Evolutionary conservation across 2,329 filamentous ascomycete genomes (phyloP).

Genomic region (Dactylellina drechsleri): DNA sequence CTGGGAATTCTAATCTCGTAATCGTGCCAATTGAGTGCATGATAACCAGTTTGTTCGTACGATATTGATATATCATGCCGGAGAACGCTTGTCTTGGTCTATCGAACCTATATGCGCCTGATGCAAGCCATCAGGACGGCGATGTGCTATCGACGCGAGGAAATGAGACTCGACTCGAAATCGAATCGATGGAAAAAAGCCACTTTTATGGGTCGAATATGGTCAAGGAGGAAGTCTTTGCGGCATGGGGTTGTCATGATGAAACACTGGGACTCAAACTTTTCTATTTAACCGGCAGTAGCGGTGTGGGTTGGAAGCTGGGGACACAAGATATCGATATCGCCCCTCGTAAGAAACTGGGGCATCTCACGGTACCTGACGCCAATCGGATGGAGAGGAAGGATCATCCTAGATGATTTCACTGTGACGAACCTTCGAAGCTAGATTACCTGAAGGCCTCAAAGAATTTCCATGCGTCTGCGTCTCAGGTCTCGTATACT

Average conservation of each 20-base stretch:
- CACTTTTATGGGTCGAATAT: background rate
- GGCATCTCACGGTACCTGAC: conserved; percentile 19
- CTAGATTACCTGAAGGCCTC: background rate
- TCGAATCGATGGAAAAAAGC: background rate
- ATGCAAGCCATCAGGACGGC: conserved; percentile 42
- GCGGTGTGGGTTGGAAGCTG: conserved; percentile 34
- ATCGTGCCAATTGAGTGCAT: conserved; percentile 4
- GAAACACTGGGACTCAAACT: conserved; percentile 36
- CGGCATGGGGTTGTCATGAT: conserved; percentile 43
- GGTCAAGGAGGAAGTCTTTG: conserved; percentile 16
- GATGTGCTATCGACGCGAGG: conserved; percentile 15
- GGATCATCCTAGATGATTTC: conserved; percentile 24
- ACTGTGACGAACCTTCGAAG: conserved; percentile 26
- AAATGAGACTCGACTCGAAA: background rate
- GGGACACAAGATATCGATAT: background rate
- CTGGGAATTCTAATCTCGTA: conserved; percentile 34
- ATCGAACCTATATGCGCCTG: conserved; percentile 1
- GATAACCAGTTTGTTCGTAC: background rate
- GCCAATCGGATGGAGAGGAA: conserved; percentile 50
- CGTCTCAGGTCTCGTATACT: conserved; percentile 27
- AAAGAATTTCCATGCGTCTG: background rate
- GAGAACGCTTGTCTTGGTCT: background rate
- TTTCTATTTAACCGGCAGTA: conserved; percentile 50
- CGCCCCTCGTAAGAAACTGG: conserved; percentile 5
- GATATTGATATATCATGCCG: background rate